These are phyloP conservation scores for Pseudozyma flocculosa DNA, from an alignment of 1,284 basidiomycete genomes.

Conservation along the genomic window DNA sequence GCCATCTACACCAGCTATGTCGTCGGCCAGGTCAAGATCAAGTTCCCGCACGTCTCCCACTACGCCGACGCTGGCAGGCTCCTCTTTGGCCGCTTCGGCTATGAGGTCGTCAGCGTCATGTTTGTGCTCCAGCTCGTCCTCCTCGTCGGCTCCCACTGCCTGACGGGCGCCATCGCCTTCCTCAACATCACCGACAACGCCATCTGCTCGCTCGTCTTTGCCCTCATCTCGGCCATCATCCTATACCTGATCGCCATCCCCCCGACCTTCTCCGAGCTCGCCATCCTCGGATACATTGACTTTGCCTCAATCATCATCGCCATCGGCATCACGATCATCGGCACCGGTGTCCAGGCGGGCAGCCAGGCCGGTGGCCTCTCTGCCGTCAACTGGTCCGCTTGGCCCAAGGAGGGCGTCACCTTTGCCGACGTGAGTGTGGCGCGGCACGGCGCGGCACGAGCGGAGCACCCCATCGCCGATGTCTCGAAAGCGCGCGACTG, in stretches of 20 bases:
- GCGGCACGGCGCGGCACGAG: too few species aligned
- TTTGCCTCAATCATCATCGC: slow-evolving; percentile 46
- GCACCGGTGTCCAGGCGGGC: slow-evolving; percentile 31
- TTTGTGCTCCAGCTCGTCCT: slow-evolving; percentile 40
- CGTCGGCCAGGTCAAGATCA: slow-evolving; percentile 42
- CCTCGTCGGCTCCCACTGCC: slow-evolving; percentile 43
- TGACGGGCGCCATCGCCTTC: slow-evolving; percentile 49
- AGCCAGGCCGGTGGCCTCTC: slow-evolving; percentile 14
- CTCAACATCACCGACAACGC: slow-evolving; percentile 35
- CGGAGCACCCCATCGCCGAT: too few species aligned
- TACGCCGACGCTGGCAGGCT: slow-evolving; percentile 42
- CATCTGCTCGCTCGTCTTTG: slow-evolving; percentile 44
- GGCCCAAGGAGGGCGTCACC: slow-evolving; percentile 34
- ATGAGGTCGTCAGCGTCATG: slow-evolving; percentile 40
- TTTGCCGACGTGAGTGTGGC: slow-evolving; percentile 18
- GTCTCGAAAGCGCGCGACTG: too few species aligned
- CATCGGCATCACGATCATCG: slow-evolving; percentile 46
- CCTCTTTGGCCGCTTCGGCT: slow-evolving; percentile 41
- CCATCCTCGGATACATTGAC: slow-evolving; percentile 51
- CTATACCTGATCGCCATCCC: slow-evolving; percentile 47
- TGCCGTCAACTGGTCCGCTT: slow-evolving; percentile 36
- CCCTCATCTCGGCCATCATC: slow-evolving; percentile 44
- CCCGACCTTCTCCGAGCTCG: slow-evolving; percentile 44
- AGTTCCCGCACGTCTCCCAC: slow-evolving; percentile 38
- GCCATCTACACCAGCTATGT: slow-evolving; percentile 45